These are phyloP conservation scores for Pyrenula aspistea DNA, from an alignment of 495 filamentous ascomycete species.

Conservation along the genomic window DNA sequence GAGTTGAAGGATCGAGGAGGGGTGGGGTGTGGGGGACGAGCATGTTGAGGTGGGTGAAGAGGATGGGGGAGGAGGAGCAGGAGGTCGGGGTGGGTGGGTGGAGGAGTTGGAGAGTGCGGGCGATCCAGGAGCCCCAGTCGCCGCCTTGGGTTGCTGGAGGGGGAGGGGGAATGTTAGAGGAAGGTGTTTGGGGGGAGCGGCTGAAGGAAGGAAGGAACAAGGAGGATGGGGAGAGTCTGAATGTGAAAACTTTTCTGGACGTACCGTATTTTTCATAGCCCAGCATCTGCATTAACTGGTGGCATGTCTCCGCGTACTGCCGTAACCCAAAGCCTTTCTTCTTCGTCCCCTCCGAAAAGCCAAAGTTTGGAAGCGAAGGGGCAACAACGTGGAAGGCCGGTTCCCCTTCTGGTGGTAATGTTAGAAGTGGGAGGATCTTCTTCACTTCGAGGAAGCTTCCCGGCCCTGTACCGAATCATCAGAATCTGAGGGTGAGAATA, in stretches of 20 bases:
- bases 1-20: conserved; percentile 20
- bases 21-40: conserved; percentile 28
- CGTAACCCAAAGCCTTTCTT: conserved; percentile 38
- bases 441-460: conserved; percentile 56
- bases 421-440: conserved; percentile 46
- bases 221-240: not conserved
- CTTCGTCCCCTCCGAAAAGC: conserved; percentile 37
- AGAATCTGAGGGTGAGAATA: not conserved
- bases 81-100: conserved; percentile 47
- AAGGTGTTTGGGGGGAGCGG: not conserved
- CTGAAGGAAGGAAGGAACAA: not conserved
- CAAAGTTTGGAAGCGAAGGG: conserved; percentile 62
- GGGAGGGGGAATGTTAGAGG: not conserved
- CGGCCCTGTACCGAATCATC: conserved; percentile 34
- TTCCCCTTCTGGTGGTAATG: conserved; percentile 10
- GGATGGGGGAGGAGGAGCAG: too few species aligned
- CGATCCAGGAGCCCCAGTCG: conserved; percentile 56
- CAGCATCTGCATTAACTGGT: conserved; percentile 57
- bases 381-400: conserved; percentile 60
- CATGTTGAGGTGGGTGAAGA: conserved; percentile 47
- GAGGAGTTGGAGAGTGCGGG: conserved; percentile 40
- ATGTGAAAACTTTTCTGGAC: too few species aligned
- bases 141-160: conserved; percentile 46
- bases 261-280: conserved; percentile 52
- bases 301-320: conserved; percentile 48